Conservation (phyloP, 2,329 filamentous ascomycete genomes). For the Colletotrichum higginsianum region DNA sequence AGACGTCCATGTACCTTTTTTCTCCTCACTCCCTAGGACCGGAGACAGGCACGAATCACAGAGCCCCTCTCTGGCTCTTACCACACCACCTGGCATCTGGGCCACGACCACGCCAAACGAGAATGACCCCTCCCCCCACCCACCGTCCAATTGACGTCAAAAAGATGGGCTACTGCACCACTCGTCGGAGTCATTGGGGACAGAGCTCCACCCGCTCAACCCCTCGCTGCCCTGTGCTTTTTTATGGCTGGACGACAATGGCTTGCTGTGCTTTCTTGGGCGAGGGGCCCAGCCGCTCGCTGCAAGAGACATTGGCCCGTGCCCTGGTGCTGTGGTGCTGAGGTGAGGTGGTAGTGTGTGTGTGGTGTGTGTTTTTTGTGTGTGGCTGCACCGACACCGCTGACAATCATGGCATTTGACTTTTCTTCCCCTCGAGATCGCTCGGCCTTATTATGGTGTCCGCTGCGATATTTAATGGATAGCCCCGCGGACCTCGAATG, state of each 20-base stretch:
- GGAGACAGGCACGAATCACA: conserved; percentile 5
- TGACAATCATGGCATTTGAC: conserved; percentile 38
- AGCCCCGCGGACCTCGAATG: conserved; percentile 27
- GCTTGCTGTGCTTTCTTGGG: conserved; percentile 5
- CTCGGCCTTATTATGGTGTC: conserved; percentile 38
- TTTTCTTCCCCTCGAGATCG: conserved; percentile 36
- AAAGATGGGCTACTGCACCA: conserved; percentile 29
- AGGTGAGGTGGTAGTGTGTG: background rate
- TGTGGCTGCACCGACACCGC: conserved; percentile 12
- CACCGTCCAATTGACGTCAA: conserved; percentile 41
- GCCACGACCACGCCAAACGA: conserved; percentile 32
- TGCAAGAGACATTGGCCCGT: background rate
- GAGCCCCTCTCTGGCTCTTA: conserved; percentile 26
- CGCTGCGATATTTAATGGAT: conserved; percentile 35
- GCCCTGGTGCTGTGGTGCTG: background rate
- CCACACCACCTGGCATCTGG: background rate
- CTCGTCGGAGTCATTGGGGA: conserved; percentile 5
- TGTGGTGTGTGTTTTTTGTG: background rate
- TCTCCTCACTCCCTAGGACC: background rate
- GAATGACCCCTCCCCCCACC: conserved; percentile 40
- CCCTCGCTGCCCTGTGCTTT: conserved; percentile 26
- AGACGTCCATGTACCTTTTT: conserved; percentile 3
- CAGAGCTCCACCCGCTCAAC: conserved; percentile 10
- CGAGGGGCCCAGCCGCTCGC: conserved; percentile 9
- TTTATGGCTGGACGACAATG: background rate